A percentile compares a stretch with the other conserved stretches of the same genome.
phyloP scores from a whole-genome alignment of 129 eudicot genomes.

The Erigeron canadensis region DNA sequence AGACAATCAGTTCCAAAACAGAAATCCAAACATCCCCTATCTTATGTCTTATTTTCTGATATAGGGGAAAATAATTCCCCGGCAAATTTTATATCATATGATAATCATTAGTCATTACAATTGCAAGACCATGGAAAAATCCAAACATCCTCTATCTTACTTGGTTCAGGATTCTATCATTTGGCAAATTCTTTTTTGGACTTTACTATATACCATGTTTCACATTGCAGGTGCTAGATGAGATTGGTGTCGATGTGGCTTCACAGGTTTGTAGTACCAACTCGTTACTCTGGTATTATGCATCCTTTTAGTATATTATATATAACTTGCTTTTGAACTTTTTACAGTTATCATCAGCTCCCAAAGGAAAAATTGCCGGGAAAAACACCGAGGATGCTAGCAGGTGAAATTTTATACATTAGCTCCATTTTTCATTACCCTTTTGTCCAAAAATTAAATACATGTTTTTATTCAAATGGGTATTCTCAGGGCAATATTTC shows the following conservation, averaged over 20 bases:
- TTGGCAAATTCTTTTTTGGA: background rate
- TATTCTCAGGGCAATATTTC: background rate
- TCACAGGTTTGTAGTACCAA: constrained; percentile 74
- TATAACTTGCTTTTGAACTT: constrained; percentile 18
- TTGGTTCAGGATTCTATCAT: background rate
- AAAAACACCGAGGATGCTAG: constrained; percentile 75
- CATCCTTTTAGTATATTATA: constrained; percentile 2
- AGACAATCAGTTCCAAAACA: background rate
- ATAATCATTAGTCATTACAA: too few species aligned
- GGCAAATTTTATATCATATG: too few species aligned
- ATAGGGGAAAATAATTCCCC: too few species aligned
- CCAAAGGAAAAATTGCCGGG: constrained; percentile 91
- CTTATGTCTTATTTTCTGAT: too few species aligned
- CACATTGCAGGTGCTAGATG: constrained; percentile 83
- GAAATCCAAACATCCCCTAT: background rate
- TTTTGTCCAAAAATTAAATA: background rate
- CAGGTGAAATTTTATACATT: constrained; percentile 45
- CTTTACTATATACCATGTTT: constrained; percentile 17
- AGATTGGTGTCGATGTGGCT: constrained; percentile 94
- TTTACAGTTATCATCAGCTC: constrained; percentile 89
- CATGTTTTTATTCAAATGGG: background rate
- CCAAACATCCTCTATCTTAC: too few species aligned
- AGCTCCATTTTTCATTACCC: background rate
- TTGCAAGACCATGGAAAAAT: too few species aligned
- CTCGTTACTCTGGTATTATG: constrained; percentile 1